Evolutionary conservation across 164 flowering plant species (phyloP).

Genomic region (Aristolochia californica): DNA sequence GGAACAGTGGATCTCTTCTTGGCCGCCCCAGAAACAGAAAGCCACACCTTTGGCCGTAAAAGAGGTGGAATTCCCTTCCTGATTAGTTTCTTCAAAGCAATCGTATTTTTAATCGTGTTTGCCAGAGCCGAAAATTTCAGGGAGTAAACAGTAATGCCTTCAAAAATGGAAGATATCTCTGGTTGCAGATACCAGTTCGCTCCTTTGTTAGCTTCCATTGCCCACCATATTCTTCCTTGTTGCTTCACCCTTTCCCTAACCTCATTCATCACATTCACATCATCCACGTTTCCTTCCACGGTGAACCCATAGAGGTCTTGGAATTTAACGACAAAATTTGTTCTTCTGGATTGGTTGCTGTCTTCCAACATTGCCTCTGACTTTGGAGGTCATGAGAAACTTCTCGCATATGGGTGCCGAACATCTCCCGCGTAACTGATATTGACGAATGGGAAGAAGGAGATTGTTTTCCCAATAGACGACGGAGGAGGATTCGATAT

Average conservation of each 20-base stretch:
- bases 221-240: conserved; percentile 93
- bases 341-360: conserved; percentile 64
- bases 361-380: conserved; percentile 43
- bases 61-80: conserved; percentile 91
- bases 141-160: conserved; percentile 32
- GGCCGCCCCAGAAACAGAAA: conserved; percentile 84
- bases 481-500: conserved; percentile 5
- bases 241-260: conserved; percentile 90
- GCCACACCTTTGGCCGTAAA: conserved; percentile 92
- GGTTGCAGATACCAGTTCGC: conserved; percentile 91
- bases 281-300: conserved; percentile 96
- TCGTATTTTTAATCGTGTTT: conserved; percentile 72
- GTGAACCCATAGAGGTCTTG: conserved; percentile 92
- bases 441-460: background rate
- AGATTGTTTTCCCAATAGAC: background rate
- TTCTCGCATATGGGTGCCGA: conserved; percentile 43
- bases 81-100: conserved; percentile 66
- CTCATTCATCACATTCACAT: conserved; percentile 92
- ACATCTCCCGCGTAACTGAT: conserved; percentile 27
- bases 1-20: conserved; percentile 94
- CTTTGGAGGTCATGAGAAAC: conserved; percentile 47
- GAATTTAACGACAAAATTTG: conserved; percentile 67
- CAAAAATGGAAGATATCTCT: conserved; percentile 33
- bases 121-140: conserved; percentile 55
- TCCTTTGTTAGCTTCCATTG: conserved; percentile 82